Percentiles rank a stretch among this genome's conserved stretches.
Conservation (phyloP, 352 stramenopile species). For the Hyaloperonospora brassicae region DNA sequence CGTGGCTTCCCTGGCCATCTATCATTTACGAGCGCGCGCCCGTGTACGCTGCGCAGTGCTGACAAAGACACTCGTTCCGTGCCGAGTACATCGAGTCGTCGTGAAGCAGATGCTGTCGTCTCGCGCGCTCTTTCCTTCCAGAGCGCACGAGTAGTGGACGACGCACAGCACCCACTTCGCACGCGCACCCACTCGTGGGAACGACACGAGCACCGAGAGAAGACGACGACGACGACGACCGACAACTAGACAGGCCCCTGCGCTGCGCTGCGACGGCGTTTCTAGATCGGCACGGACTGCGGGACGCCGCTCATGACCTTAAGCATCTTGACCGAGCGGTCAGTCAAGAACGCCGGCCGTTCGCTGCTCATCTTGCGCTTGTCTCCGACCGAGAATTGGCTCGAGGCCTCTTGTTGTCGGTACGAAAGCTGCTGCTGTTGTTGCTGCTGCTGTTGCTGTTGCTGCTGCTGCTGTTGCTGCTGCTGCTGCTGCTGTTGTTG, state of each 20-base stretch:
- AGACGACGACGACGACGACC: too few species aligned
- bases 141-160: slow-evolving; percentile 22
- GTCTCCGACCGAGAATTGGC: slow-evolving; percentile 17
- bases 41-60: too few species aligned
- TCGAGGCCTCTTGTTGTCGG: slow-evolving; percentile 11
- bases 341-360: slow-evolving; percentile 27
- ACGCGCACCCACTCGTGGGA: neutral
- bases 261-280: neutral
- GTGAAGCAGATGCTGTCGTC: too few species aligned
- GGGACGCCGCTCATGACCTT: slow-evolving; percentile 32
- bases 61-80: too few species aligned
- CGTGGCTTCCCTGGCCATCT: too few species aligned
- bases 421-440: slow-evolving; percentile 13
- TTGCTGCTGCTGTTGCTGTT: slow-evolving; percentile 10
- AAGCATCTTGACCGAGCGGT: slow-evolving; percentile 32
- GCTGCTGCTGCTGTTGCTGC: slow-evolving; percentile 7
- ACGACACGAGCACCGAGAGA: too few species aligned
- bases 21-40: too few species aligned
- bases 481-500: slow-evolving; percentile 11
- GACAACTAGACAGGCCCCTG: too few species aligned
- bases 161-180: slow-evolving; percentile 15
- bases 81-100: too few species aligned
- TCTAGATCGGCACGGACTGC: slow-evolving; percentile 35
- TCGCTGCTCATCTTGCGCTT: slow-evolving; percentile 52
- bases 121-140: slow-evolving; percentile 13